Conservation (phyloP, 805 yeast genomes). For the Barnettozyma sp. region DNA sequence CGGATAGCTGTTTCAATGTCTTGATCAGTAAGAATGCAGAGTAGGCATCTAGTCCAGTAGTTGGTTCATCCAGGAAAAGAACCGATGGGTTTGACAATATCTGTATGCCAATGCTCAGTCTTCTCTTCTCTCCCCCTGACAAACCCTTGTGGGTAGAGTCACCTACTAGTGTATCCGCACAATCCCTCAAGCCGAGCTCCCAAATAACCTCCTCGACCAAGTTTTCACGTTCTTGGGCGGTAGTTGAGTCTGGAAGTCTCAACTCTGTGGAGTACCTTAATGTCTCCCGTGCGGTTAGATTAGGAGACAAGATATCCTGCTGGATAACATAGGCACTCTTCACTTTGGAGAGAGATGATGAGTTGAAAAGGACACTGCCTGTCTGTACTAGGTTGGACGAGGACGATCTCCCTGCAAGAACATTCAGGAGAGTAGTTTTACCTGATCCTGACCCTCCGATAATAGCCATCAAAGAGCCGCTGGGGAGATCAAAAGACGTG, state of each 20-base stretch:
- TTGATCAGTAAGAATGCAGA: slow-evolving; percentile 62
- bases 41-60: slow-evolving; percentile 80
- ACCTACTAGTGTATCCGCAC: slow-evolving; percentile 58
- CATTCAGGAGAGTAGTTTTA: slow-evolving; percentile 73
- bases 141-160: slow-evolving; percentile 49
- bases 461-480: slow-evolving; percentile 70
- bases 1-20: slow-evolving; percentile 54
- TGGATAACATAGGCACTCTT: slow-evolving; percentile 63
- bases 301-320: slow-evolving; percentile 66
- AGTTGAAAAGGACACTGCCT: slow-evolving; percentile 36
- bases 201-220: slow-evolving; percentile 57
- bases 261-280: slow-evolving; percentile 66
- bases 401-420: slow-evolving; percentile 45
- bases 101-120: slow-evolving; percentile 79
- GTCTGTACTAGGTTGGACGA: slow-evolving; percentile 33
- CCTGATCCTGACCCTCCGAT: slow-evolving; percentile 91
- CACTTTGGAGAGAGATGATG: slow-evolving; percentile 16
- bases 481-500: slow-evolving; percentile 55
- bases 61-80: slow-evolving; percentile 79
- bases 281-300: slow-evolving; percentile 69
- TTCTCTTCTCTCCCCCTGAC: slow-evolving; percentile 81
- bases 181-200: slow-evolving; percentile 64
- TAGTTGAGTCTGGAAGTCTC: slow-evolving; percentile 44
- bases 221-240: slow-evolving; percentile 35
- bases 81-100: slow-evolving; percentile 70